phyloP scores from a whole-genome alignment of 2,329 filamentous ascomycete species.

The Zymoseptoria pseudotritici region DNA sequence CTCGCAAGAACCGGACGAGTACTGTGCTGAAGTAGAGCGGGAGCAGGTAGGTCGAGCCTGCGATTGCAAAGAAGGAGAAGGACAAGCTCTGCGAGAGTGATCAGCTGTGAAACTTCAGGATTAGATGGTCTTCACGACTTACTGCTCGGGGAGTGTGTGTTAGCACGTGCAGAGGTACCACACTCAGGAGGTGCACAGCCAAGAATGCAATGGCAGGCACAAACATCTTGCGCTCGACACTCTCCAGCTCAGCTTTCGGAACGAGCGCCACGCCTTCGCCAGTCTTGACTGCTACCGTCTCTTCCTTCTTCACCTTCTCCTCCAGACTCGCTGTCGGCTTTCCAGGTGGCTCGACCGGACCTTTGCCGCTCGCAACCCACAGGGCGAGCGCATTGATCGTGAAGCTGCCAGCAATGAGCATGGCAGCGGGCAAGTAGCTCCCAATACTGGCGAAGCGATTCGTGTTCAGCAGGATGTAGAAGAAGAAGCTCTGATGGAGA shows the following conservation, averaged over 20 bases:
- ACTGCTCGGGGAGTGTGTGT: slow-evolving; percentile 64
- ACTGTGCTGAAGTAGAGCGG: slow-evolving; percentile 18
- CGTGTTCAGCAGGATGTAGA: slow-evolving; percentile 87
- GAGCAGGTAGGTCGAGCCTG: slow-evolving; percentile 33
- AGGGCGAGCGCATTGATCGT: slow-evolving; percentile 89
- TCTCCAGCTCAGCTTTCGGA: slow-evolving; percentile 32
- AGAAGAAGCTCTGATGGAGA: slow-evolving; percentile 98
- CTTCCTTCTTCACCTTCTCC: slow-evolving; percentile 28
- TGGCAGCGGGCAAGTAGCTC: slow-evolving; percentile 94
- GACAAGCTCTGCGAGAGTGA: slow-evolving; percentile 40
- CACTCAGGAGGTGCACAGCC: slow-evolving; percentile 65
- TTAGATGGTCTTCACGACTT: slow-evolving; percentile 34
- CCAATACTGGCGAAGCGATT: slow-evolving; percentile 96
- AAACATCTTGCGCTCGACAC: slow-evolving; percentile 58
- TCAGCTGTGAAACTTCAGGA: not conserved
- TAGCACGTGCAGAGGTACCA: slow-evolving; percentile 78
- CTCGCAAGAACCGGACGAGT: slow-evolving; percentile 11
- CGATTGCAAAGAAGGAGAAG: slow-evolving; percentile 39
- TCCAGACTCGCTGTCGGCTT: slow-evolving; percentile 22
- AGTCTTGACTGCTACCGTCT: slow-evolving; percentile 31
- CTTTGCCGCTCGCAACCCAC: slow-evolving; percentile 78
- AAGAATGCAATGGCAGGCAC: slow-evolving; percentile 67
- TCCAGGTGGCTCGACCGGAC: slow-evolving; percentile 25
- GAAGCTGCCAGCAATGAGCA: slow-evolving; percentile 90
- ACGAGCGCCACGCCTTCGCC: slow-evolving; percentile 32